Conservation (phyloP, 164 flowering plant genomes). For the Protea cynaroides region DNA sequence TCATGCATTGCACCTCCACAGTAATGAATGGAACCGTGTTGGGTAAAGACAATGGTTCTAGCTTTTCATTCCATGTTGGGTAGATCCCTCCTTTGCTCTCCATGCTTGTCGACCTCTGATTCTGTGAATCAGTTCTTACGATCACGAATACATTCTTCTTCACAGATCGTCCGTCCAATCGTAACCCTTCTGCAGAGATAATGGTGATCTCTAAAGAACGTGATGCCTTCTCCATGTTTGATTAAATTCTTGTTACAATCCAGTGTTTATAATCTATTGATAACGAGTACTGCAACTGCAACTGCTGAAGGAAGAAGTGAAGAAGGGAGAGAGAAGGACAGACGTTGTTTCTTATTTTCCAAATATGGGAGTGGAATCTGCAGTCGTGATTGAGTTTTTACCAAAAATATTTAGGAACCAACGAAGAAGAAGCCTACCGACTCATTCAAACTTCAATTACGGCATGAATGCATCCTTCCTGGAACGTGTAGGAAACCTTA, state of each 20-base stretch:
- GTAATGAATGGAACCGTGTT: background rate
- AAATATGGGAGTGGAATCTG: no score
- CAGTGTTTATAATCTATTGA: no score
- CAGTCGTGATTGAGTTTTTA: no score
- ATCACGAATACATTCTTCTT: slow-evolving; percentile 32
- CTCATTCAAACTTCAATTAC: no score
- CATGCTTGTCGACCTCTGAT: slow-evolving; percentile 15
- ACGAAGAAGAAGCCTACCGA: no score
- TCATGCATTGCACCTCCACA: slow-evolving; percentile 12
- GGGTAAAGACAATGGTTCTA: slow-evolving; percentile 5
- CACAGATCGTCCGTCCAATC: slow-evolving; percentile 15
- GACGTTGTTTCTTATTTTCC: background rate
- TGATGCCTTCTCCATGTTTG: background rate
- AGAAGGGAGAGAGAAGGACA: background rate
- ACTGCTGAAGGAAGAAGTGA: background rate
- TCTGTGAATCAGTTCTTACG: slow-evolving; percentile 19
- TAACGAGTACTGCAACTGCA: no score
- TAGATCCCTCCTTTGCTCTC: slow-evolving; percentile 36
- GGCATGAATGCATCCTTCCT: no score
- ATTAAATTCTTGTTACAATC: background rate
- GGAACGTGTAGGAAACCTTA: no score
- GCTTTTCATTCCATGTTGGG: slow-evolving; percentile 46
- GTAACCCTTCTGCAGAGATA: slow-evolving; percentile 37
- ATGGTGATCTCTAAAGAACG: slow-evolving; percentile 34
- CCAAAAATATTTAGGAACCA: no score